Conservation (phyloP, 805 yeast species). For the Brettanomyces sp. region DNA sequence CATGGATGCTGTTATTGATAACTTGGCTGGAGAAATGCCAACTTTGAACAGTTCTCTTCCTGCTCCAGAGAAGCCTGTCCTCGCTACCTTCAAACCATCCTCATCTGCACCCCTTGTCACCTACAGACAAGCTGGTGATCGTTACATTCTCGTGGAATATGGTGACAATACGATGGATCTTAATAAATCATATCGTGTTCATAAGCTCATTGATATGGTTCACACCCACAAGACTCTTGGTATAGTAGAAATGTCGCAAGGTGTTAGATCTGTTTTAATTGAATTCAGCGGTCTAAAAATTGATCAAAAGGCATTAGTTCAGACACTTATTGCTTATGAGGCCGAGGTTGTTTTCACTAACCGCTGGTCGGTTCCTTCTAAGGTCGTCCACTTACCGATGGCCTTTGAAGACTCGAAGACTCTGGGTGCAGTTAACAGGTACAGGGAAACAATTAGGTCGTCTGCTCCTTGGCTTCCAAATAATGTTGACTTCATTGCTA, state of each 20-base stretch:
- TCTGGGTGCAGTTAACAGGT: constrained; percentile 80
- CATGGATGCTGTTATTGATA: constrained; percentile 49
- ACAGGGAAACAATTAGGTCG: constrained; percentile 86
- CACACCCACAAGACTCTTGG: constrained; percentile 58
- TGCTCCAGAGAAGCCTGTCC: constrained; percentile 59
- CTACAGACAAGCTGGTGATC: constrained; percentile 95
- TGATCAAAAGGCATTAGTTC: constrained; percentile 52
- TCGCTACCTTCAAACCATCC: constrained; percentile 40
- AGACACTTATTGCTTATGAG: constrained; percentile 65
- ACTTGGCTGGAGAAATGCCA: constrained; percentile 32
- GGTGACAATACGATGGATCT: constrained; percentile 85
- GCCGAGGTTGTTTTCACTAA: constrained; percentile 61
- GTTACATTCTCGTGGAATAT: constrained; percentile 84
- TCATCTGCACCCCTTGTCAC: constrained; percentile 58
- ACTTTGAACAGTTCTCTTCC: constrained; percentile 26
- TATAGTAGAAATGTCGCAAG: constrained; percentile 91
- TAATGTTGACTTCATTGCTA: constrained; percentile 90
- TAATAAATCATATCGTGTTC: constrained; percentile 76
- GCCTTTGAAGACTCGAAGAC: constrained; percentile 92
- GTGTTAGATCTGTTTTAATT: constrained; percentile 89
- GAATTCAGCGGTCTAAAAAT: constrained; percentile 64
- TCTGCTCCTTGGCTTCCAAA: constrained; percentile 97
- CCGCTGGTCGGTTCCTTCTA: constrained; percentile 81
- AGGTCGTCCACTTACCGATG: constrained; percentile 82
- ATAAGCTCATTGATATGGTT: constrained; percentile 70